A percentile compares a stretch with the other conserved stretches of the same genome.
Evolutionary conservation across 1,139 yeast genomes (phyloP).

Genomic region (Blastobotrys proliferans): DNA sequence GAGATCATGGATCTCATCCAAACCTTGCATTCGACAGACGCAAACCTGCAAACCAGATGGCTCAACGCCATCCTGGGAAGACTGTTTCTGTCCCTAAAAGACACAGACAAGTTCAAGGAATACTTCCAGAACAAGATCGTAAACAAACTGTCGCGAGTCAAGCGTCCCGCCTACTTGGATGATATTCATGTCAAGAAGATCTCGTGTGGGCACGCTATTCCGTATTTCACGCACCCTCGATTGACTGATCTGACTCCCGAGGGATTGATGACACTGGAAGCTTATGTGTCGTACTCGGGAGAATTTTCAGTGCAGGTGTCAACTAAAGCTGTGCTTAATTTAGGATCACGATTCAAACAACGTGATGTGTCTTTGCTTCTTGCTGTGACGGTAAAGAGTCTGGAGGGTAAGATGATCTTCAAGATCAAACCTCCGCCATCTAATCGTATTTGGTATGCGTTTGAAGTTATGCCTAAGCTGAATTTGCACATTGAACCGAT

Average conservation of each 20-base stretch:
- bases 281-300: conserved; percentile 68
- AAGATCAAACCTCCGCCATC: conserved; percentile 87
- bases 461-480: conserved; percentile 72
- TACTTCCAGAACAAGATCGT: conserved; percentile 56
- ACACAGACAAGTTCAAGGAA: conserved; percentile 60
- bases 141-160: conserved; percentile 70
- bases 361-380: conserved; percentile 74
- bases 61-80: conserved; percentile 82
- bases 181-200: conserved; percentile 71
- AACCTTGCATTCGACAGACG: conserved; percentile 73
- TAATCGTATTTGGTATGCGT: conserved; percentile 84
- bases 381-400: conserved; percentile 60
- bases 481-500: conserved; percentile 80
- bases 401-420: conserved; percentile 71
- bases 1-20: conserved; percentile 74
- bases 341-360: conserved; percentile 72
- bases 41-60: conserved; percentile 84
- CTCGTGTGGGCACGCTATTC: conserved; percentile 77
- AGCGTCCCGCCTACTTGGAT: conserved; percentile 82
- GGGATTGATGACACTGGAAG: conserved; percentile 64
- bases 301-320: conserved; percentile 68
- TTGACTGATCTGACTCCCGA: conserved; percentile 71
- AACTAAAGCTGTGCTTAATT: conserved; percentile 68
- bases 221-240: conserved; percentile 70
- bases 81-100: conserved; percentile 67